Base-by-base conservation (phyloP, 164 flowering plant genomes). In the grape (Vitis vinifera) region DNA sequence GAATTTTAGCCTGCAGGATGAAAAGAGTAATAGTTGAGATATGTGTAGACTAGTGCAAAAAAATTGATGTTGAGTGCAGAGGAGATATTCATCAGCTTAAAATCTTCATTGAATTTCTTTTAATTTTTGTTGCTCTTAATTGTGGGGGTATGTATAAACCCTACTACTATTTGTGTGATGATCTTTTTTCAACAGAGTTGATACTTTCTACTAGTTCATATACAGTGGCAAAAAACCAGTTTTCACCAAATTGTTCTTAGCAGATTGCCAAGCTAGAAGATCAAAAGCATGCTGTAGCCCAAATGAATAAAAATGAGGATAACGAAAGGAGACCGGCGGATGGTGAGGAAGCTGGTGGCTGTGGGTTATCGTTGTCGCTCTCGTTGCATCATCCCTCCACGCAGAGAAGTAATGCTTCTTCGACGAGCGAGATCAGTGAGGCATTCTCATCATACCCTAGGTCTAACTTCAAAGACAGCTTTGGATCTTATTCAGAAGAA, bases 381-480 rank as follows among this genome's bases (percentile, higher is more conserved):
- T 80, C 91, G 3, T 72, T 87, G 77, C 82, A 61, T 19, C 77
- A 59, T 29, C 90, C 81, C 0, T 73, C 72, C 0, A 62, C 71
- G 4, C 83, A 77, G 55, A 77, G 72, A 66, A 80, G 84, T 52
- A 79, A 78, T 56, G 71, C 70, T 4, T 82, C 78, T 31, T 85
- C 88, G 0, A 64, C 73, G 0, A 87, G 91, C 48, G 95, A 87
- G 63, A 78, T 76, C 51, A 87, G 90, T 37, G 92, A 87, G 67
- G 79, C 78, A 9, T 56, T 81, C 52, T 85, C 89, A 7, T 77
- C 85, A 0, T 71, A 55, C 7, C 73, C 86, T 0, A 76, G 76
- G 63, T 15, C 79, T 10, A 75, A 68, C 53, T 63, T 66, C 49
- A 83, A 71, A 65, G 86, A 81, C 10, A 75, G 74, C 67, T 70